phyloP scores from a whole-genome alignment of 1,139 yeast genomes.

The Lodderomyces elongisporus region DNA sequence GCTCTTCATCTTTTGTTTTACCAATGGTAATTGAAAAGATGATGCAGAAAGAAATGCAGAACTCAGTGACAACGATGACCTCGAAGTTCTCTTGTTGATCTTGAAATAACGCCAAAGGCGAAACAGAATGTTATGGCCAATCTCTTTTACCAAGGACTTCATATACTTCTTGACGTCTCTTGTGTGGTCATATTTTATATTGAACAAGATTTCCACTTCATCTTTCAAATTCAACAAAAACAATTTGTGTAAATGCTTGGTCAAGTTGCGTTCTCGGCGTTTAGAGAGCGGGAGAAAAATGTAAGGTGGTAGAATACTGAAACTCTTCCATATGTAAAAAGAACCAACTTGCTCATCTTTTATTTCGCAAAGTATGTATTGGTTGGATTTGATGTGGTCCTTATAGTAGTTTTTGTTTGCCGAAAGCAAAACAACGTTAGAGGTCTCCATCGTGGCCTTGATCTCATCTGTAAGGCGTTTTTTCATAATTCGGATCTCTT shows the following conservation, averaged over 20 bases:
- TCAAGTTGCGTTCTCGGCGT: slow-evolving; percentile 21
- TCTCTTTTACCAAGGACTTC: slow-evolving; percentile 21
- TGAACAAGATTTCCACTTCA: slow-evolving; percentile 33
- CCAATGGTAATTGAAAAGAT: slow-evolving; percentile 3
- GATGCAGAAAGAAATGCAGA: too few relatives aligned
- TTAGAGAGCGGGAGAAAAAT: slow-evolving; percentile 5
- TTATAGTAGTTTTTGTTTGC: slow-evolving; percentile 1
- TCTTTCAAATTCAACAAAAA: slow-evolving; percentile 37
- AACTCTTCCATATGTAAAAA: slow-evolving; percentile 7
- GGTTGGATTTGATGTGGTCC: slow-evolving; percentile 15
- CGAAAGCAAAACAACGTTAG: slow-evolving; percentile 3
- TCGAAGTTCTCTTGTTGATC: slow-evolving; percentile 7
- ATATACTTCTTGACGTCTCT: slow-evolving; percentile 23
- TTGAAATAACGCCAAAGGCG: slow-evolving; percentile 20
- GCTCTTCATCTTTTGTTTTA: slow-evolving; percentile 1
- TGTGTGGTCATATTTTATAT: slow-evolving; percentile 33
- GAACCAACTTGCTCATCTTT: slow-evolving; percentile 5
- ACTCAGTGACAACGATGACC: slow-evolving; percentile 9
- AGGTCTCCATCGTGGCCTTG: slow-evolving; percentile 22
- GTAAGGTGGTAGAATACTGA: slow-evolving; percentile 9
- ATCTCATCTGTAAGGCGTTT: slow-evolving; percentile 30
- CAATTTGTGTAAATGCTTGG: slow-evolving; percentile 33
- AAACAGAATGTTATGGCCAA: slow-evolving; percentile 24
- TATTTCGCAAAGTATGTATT: slow-evolving; percentile 27
- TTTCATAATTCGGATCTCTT: slow-evolving; percentile 29